Conservation (phyloP, 371 early-diverging fungal species). For the Mucor velutinosus region DNA sequence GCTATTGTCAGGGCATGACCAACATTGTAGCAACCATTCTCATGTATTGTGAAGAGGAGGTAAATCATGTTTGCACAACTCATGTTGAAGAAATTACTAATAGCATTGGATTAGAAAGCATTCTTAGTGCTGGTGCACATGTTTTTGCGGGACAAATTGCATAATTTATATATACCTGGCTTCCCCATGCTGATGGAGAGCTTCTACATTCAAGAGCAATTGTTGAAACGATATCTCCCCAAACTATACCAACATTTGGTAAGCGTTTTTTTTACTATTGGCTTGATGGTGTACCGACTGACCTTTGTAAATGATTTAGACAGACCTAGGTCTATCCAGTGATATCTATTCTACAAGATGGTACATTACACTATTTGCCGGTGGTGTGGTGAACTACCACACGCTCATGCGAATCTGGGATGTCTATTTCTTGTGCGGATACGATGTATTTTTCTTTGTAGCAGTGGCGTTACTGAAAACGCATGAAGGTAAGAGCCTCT, state of each 20-base stretch:
- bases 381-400: conserved; percentile 60
- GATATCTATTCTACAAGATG: conserved; percentile 64
- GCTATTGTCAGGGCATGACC: conserved; percentile 95
- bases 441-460: conserved; percentile 61
- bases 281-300: not conserved
- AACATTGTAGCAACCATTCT: conserved; percentile 90
- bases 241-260: conserved; percentile 57
- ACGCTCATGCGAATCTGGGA: conserved; percentile 68
- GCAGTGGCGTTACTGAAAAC: conserved; percentile 57
- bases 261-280: conserved; percentile 9
- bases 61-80: conserved; percentile 6
- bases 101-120: conserved; percentile 4
- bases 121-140: conserved; percentile 58
- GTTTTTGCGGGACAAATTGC: conserved; percentile 56
- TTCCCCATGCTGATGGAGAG: conserved; percentile 66
- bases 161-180: conserved; percentile 61
- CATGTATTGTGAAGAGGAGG: conserved; percentile 92
- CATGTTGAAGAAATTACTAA: not conserved
- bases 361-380: conserved; percentile 68
- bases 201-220: conserved; percentile 62
- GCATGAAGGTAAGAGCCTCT: conserved; percentile 50
- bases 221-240: conserved; percentile 54
- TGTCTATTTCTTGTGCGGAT: conserved; percentile 57
- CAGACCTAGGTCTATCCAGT: conserved; percentile 49
- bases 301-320: conserved; percentile 19